These are phyloP conservation scores for Russula abietina DNA, from an alignment of 768 basidiomycete genomes.

Conservation along the genomic window DNA sequence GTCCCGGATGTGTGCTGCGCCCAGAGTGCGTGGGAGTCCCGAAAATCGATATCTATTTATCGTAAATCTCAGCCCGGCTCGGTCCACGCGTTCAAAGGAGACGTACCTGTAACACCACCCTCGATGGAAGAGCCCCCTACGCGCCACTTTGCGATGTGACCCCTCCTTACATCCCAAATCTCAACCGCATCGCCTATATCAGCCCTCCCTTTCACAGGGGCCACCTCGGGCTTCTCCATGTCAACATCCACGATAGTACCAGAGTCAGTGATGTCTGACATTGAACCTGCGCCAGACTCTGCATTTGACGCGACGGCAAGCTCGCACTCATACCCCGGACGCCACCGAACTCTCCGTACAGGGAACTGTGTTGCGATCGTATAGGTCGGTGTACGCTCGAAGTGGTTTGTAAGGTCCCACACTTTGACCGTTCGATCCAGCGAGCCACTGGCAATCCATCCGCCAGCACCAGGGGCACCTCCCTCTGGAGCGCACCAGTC, in stretches of 20 bases:
- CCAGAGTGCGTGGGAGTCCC: conserved; percentile 67
- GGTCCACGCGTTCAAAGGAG: neutral
- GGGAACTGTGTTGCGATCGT: conserved; percentile 70
- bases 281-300: conserved; percentile 40
- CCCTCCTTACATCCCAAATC: conserved; percentile 81
- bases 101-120: conserved; percentile 68
- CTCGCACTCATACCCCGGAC: conserved; percentile 71
- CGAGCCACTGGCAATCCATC: conserved; percentile 78
- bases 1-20: conserved; percentile 67
- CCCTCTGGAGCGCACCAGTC: conserved; percentile 54
- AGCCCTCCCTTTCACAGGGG: conserved; percentile 14
- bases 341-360: conserved; percentile 68
- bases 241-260: neutral
- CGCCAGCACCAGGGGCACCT: conserved; percentile 30
- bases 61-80: neutral
- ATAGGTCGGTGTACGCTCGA: conserved; percentile 60
- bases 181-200: conserved; percentile 57
- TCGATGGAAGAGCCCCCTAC: conserved; percentile 59
- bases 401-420: conserved; percentile 65
- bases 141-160: conserved; percentile 79
- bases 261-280: conserved; percentile 26
- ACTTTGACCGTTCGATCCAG: conserved; percentile 78
- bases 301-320: conserved; percentile 65
- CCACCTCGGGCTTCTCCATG: conserved; percentile 19
- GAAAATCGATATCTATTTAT: conserved; percentile 56